Conservation (phyloP, 208 protist genomes). For the Leishmania aethiopica region DNA sequence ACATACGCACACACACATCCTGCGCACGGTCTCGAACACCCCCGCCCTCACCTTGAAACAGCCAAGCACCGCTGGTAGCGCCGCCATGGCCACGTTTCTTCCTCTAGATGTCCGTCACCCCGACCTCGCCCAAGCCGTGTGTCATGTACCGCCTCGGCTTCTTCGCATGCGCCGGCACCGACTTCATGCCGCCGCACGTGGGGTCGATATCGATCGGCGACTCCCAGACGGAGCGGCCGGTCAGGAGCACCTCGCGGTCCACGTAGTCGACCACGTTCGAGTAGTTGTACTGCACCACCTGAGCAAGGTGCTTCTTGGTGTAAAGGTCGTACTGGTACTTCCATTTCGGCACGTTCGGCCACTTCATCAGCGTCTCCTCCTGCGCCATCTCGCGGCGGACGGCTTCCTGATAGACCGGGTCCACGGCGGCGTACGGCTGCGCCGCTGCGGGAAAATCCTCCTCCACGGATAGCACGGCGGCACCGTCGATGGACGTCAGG, state of each 20-base stretch:
- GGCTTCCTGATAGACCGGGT: conserved; percentile 81
- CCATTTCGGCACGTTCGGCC: conserved; percentile 88
- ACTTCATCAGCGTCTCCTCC: conserved; percentile 86
- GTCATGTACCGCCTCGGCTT: conserved; percentile 78
- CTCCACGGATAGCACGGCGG: conserved; percentile 52
- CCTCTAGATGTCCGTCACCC: conserved; percentile 77
- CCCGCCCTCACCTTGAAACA: neutral
- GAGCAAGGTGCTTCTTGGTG: conserved; percentile 65
- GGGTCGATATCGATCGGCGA: conserved; percentile 88
- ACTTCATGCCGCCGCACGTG: conserved; percentile 81
- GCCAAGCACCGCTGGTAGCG: neutral
- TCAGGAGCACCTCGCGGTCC: conserved; percentile 91
- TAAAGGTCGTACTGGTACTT: conserved; percentile 86
- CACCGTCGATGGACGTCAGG: conserved; percentile 70
- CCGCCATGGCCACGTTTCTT: neutral
- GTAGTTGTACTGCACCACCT: conserved; percentile 92
- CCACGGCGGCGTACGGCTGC: conserved; percentile 61
- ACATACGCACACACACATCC: neutral
- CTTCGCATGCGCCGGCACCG: conserved; percentile 82
- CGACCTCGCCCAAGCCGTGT: conserved; percentile 53
- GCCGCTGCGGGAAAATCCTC: conserved; percentile 32
- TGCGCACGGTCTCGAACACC: neutral
- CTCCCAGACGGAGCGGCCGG: conserved; percentile 89
- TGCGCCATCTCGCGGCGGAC: conserved; percentile 66
- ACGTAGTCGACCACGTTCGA: conserved; percentile 92